Percentiles rank a stretch among this genome's conserved stretches.
Conservation (phyloP, 768 basidiomycete species). For the Lactifluus hygrophoroides region DNA sequence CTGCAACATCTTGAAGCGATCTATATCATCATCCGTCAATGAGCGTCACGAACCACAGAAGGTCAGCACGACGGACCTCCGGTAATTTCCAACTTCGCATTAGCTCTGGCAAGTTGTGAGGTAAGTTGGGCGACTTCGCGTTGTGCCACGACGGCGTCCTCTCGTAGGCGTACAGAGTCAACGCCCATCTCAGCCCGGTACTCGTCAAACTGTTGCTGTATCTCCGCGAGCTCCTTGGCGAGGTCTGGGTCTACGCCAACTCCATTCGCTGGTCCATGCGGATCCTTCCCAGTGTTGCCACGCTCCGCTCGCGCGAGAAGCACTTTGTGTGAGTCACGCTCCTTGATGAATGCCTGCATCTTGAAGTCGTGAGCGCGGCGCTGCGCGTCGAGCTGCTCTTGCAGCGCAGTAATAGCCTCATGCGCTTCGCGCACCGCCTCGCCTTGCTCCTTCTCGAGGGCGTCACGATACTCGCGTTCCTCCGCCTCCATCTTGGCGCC, state of each 20-base stretch:
- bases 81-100: conserved; percentile 72
- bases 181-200: conserved; percentile 74
- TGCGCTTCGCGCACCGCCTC: conserved; percentile 85
- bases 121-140: conserved; percentile 57
- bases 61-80: conserved; percentile 43
- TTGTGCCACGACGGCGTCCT: conserved; percentile 57
- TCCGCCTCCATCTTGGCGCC: conserved; percentile 79
- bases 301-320: conserved; percentile 56
- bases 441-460: conserved; percentile 63
- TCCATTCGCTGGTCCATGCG: conserved; percentile 22
- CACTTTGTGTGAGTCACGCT: conserved; percentile 75
- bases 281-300: conserved; percentile 15
- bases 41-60: background rate
- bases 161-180: conserved; percentile 64
- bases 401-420: conserved; percentile 72
- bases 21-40: conserved; percentile 28
- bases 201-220: conserved; percentile 72
- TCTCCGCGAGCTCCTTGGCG: conserved; percentile 55
- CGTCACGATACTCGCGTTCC: conserved; percentile 65
- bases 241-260: conserved; percentile 30
- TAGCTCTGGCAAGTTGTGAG: conserved; percentile 70
- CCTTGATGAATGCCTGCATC: conserved; percentile 76
- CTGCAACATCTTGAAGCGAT: conserved; percentile 61
- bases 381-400: conserved; percentile 69
- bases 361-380: conserved; percentile 60